Percentiles rank a stretch among this genome's conserved stretches.
Conservation (phyloP, 139 green algal species). For the Astrephomene gubernaculifera region DNA sequence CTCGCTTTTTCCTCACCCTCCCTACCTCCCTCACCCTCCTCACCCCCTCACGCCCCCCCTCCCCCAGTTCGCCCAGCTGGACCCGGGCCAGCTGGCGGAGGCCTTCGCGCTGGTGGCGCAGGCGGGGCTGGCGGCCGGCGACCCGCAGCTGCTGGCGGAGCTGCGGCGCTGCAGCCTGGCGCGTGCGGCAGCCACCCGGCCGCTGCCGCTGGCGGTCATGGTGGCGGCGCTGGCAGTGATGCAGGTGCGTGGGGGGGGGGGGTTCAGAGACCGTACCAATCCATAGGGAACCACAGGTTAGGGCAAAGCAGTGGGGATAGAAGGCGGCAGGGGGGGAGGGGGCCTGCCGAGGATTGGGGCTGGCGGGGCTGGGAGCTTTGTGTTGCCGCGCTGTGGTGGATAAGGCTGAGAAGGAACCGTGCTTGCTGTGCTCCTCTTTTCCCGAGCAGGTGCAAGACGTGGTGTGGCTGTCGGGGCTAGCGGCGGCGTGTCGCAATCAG, state of each 20-base stretch:
- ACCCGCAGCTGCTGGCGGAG: background rate
- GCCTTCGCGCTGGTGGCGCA: conserved; percentile 1
- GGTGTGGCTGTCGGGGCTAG: conserved; percentile 19
- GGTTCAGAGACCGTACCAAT: too few species aligned
- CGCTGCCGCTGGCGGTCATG: conserved; percentile 39
- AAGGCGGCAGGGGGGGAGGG: background rate
- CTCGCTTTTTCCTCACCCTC: background rate
- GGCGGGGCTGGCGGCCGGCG: background rate
- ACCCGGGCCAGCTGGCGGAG: conserved; percentile 28
- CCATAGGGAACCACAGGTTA: background rate
- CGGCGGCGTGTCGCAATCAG: conserved; percentile 19
- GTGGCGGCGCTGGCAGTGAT: conserved; percentile 24
- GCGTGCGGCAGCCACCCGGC: background rate
- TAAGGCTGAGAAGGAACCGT: too few species aligned
- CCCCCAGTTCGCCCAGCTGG: conserved; percentile 5
- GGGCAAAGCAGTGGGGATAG: background rate
- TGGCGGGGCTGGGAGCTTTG: too few species aligned
- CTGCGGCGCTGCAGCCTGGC: background rate
- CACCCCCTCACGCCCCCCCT: too few species aligned
- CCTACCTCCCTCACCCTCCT: background rate
- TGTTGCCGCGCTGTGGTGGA: too few species aligned
- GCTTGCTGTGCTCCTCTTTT: too few species aligned
- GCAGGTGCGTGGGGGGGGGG: conserved; percentile 6
- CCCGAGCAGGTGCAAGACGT: conserved; percentile 16
- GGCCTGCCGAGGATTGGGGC: too few species aligned